phyloP scores from a whole-genome alignment of 208 protist species.

The Wallacemonas collosoma region DNA sequence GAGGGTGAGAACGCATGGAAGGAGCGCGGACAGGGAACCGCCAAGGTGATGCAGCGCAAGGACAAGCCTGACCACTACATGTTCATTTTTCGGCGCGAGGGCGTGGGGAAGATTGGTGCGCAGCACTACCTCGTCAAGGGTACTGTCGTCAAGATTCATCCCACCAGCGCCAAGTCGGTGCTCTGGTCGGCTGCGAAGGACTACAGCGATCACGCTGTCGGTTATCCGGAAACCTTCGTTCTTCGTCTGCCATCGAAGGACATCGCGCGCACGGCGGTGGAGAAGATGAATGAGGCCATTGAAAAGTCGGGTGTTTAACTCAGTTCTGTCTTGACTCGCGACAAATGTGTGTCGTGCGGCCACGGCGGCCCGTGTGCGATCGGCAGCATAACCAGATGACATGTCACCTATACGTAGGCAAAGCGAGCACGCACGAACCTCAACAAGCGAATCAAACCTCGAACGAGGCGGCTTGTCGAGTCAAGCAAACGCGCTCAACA shows the following conservation, averaged over 20 bases:
- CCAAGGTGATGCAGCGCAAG: slow-evolving; percentile 81
- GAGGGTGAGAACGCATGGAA: slow-evolving; percentile 94
- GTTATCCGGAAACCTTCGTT: slow-evolving; percentile 85
- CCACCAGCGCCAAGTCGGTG: slow-evolving; percentile 71
- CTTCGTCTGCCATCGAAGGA: slow-evolving; percentile 76
- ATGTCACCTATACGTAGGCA: no score
- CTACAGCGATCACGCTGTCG: slow-evolving; percentile 87
- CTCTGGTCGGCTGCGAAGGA: slow-evolving; percentile 84
- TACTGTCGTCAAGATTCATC: slow-evolving; percentile 75
- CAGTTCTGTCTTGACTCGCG: neutral
- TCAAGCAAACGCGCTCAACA: no score
- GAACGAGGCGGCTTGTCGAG: no score
- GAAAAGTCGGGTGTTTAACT: slow-evolving; percentile 33
- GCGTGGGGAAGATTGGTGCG: slow-evolving; percentile 83
- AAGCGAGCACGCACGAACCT: no score
- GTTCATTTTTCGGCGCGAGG: slow-evolving; percentile 91
- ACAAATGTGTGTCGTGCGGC: neutral
- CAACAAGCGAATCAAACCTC: no score
- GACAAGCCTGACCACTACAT: slow-evolving; percentile 60
- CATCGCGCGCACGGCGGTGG: slow-evolving; percentile 53
- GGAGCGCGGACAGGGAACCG: slow-evolving; percentile 85
- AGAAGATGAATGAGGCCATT: slow-evolving; percentile 70
- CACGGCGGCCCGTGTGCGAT: no score
- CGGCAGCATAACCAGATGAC: no score
- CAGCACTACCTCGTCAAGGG: slow-evolving; percentile 86